phyloP scores from a whole-genome alignment of 768 basidiomycete genomes.

The Paxillus rubicundulus region DNA sequence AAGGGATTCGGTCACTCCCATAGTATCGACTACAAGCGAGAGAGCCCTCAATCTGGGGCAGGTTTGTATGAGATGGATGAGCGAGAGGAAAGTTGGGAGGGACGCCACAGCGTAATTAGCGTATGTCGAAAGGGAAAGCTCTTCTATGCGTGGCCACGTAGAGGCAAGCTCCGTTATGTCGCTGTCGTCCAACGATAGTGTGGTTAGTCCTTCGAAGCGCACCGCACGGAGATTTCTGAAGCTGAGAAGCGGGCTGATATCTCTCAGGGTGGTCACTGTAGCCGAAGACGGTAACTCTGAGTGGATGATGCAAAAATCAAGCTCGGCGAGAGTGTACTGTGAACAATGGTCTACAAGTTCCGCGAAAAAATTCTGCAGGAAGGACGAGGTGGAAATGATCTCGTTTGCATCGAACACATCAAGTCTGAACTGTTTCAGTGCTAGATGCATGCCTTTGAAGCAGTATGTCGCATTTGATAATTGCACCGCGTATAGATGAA shows the following conservation, averaged over 20 bases:
- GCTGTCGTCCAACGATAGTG: conserved; percentile 14
- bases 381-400: neutral
- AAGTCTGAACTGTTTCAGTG: conserved; percentile 17
- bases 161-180: conserved; percentile 13
- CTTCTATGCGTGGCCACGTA: conserved; percentile 22
- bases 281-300: conserved; percentile 5
- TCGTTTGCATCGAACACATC: conserved; percentile 22
- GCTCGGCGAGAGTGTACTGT: conserved; percentile 1
- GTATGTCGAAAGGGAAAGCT: conserved; percentile 18
- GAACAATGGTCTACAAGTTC: conserved; percentile 14
- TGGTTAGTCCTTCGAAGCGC: conserved; percentile 16
- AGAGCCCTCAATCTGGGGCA: conserved; percentile 16
- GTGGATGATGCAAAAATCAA: conserved; percentile 17
- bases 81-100: conserved; percentile 20
- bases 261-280: conserved; percentile 2
- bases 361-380: conserved; percentile 11
- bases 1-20: neutral
- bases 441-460: conserved; percentile 7
- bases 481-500: conserved; percentile 18
- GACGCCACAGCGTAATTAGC: conserved; percentile 10
- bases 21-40: conserved; percentile 25
- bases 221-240: conserved; percentile 15
- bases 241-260: conserved; percentile 12
- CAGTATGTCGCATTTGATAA: conserved; percentile 11
- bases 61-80: conserved; percentile 8